Evolutionary conservation across 192 early-diverging fungal species (phyloP).

Genomic region (Coemansia asiatica): DNA sequence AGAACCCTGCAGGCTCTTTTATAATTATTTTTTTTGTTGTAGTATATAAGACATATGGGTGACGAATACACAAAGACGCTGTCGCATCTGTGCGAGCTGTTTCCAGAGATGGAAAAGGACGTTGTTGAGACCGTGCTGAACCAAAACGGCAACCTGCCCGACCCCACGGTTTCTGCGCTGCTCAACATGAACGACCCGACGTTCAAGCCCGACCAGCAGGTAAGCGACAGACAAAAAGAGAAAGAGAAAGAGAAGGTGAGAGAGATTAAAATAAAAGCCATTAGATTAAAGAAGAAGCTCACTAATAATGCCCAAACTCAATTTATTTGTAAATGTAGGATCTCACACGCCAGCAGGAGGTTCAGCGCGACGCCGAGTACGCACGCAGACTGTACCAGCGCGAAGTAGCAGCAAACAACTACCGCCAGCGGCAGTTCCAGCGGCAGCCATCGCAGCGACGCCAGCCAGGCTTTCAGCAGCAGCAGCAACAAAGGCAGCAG

Average conservation of each 20-base stretch:
- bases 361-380: conserved; percentile 21
- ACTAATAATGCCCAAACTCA: too few species aligned
- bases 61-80: conserved; percentile 25
- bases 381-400: conserved; percentile 26
- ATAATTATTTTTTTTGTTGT: not conserved
- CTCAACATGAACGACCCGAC: conserved; percentile 39
- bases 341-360: conserved; percentile 1
- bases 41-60: conserved; percentile 11
- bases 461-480: too few species aligned
- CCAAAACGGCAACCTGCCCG: conserved; percentile 18
- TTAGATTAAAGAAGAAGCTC: not conserved
- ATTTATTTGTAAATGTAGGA: conserved; percentile 11
- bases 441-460: conserved; percentile 6
- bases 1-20: not conserved
- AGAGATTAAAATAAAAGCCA: conserved; percentile 1
- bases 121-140: conserved; percentile 28
- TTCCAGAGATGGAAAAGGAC: conserved; percentile 40
- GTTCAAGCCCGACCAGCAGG: conserved; percentile 30
- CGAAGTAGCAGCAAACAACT: conserved; percentile 20
- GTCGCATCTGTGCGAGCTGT: conserved; percentile 27
- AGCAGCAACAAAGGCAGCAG: conserved; percentile 9
- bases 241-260: too few species aligned
- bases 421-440: conserved; percentile 7
- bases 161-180: conserved; percentile 18
- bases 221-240: too few species aligned